Percentiles rank a stretch among this genome's conserved stretches.
phyloP scores from a whole-genome alignment of 2,329 filamentous ascomycete species.

The Cephalotrichum gorgonifer region DNA sequence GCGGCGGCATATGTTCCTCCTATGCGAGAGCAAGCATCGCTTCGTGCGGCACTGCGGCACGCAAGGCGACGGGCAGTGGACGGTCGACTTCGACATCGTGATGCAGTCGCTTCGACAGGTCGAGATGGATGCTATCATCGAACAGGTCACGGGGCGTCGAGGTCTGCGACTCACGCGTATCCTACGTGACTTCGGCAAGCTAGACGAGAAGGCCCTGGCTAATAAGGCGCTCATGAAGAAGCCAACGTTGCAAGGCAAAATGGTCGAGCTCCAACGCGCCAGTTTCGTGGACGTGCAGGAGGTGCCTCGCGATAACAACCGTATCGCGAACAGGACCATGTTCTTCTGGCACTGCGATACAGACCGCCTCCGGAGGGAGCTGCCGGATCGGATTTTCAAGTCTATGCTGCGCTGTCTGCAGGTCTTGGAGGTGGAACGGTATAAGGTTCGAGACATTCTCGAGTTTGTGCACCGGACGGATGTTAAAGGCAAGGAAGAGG shows the following conservation, averaged over 20 bases:
- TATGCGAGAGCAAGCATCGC: conserved; percentile 57
- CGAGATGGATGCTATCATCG: conserved; percentile 74
- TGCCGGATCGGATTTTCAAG: conserved; percentile 80
- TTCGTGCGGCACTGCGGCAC: conserved; percentile 61
- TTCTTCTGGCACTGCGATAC: conserved; percentile 90
- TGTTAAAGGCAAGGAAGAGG: conserved; percentile 73
- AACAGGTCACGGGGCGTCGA: conserved; percentile 63
- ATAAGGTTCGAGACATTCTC: conserved; percentile 61
- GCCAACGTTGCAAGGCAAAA: conserved; percentile 72
- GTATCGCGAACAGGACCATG: conserved; percentile 71
- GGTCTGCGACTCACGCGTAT: conserved; percentile 80
- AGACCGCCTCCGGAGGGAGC: conserved; percentile 56
- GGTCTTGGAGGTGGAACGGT: conserved; percentile 66
- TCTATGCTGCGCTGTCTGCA: conserved; percentile 79
- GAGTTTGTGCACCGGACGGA: conserved; percentile 77
- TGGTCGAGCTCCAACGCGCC: conserved; percentile 75
- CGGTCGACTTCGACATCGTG: conserved; percentile 69
- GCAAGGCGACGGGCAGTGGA: conserved; percentile 63
- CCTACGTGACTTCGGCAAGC: conserved; percentile 73
- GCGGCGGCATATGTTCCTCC: conserved; percentile 59
- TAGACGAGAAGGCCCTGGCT: conserved; percentile 88
- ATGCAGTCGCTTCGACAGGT: conserved; percentile 60
- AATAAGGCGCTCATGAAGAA: conserved; percentile 75
- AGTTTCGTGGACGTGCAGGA: conserved; percentile 90
- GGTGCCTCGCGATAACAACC: conserved; percentile 77